Conservation (phyloP, 108 stramenopile species). For the Cyclotella kingstonii region DNA sequence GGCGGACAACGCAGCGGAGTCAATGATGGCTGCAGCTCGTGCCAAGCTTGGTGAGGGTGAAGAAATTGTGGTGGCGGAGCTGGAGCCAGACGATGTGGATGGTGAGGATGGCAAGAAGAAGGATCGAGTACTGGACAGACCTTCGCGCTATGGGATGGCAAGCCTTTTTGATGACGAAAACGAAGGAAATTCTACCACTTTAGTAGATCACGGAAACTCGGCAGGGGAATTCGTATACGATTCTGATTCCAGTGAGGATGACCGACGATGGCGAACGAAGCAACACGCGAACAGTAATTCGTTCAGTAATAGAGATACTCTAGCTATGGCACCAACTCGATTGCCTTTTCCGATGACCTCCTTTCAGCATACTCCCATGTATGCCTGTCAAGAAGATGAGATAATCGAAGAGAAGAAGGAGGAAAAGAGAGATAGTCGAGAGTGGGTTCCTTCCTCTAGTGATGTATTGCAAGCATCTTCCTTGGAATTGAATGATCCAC, state of each 20-base stretch:
- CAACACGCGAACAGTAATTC: constrained; percentile 3
- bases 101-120: constrained; percentile 14
- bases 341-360: constrained; percentile 52
- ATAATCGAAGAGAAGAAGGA: constrained; percentile 29
- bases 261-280: background rate
- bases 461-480: background rate
- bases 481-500: constrained; percentile 24
- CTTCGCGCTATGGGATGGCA: constrained; percentile 16
- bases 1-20: constrained; percentile 27
- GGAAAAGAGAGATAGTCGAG: constrained; percentile 9
- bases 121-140: constrained; percentile 15
- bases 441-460: no score
- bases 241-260: constrained; percentile 79
- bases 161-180: constrained; percentile 32
- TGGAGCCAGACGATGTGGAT: constrained; percentile 43
- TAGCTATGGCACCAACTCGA: constrained; percentile 26
- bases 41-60: constrained; percentile 56
- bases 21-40: constrained; percentile 29
- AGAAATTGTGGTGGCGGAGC: constrained; percentile 73
- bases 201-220: constrained; percentile 1
- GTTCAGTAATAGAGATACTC: background rate
- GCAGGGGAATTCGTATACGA: constrained; percentile 63
- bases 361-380: constrained; percentile 28
- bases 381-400: constrained; percentile 28
- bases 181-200: constrained; percentile 13